These are phyloP conservation scores for Ogataea henricii DNA, from an alignment of 805 yeast genomes.

Conservation along the genomic window DNA sequence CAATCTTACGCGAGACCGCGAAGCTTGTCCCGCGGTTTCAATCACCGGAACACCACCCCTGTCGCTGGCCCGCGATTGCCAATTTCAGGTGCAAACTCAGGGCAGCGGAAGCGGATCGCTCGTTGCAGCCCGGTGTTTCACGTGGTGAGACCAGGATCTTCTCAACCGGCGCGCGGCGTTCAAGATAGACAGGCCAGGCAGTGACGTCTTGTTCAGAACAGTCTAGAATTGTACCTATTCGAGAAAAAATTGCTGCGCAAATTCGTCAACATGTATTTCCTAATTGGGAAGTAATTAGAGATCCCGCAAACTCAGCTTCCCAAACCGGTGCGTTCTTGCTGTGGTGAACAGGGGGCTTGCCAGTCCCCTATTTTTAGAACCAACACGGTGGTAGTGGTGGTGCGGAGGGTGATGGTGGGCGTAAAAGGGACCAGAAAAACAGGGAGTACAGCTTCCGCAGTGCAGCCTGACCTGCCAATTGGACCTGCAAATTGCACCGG, in stretches of 20 bases:
- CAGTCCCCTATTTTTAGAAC: not conserved
- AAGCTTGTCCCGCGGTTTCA: not conserved
- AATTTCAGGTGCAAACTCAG: not conserved
- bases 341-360: not conserved
- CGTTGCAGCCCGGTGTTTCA: not conserved
- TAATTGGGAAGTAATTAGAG: conserved; percentile 3
- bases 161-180: not conserved
- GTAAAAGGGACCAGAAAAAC: no score
- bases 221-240: conserved; percentile 1
- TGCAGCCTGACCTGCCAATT: no score
- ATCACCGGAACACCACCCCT: no score
- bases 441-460: no score
- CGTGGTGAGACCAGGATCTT: not conserved
- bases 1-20: not conserved
- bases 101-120: not conserved
- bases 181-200: no score
- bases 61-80: conserved; percentile 5
- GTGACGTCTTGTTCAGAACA: not conserved
- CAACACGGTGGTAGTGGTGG: no score
- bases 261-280: conserved; percentile 1
- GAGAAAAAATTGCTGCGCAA: not conserved
- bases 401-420: no score
- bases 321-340: not conserved
- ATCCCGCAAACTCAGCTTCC: not conserved
- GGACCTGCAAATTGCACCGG: no score